Percentiles rank a stretch among this genome's conserved stretches.
These are phyloP conservation scores for Hamigera avellanea DNA, from an alignment of 495 filamentous ascomycete species.

Conservation along the genomic window DNA sequence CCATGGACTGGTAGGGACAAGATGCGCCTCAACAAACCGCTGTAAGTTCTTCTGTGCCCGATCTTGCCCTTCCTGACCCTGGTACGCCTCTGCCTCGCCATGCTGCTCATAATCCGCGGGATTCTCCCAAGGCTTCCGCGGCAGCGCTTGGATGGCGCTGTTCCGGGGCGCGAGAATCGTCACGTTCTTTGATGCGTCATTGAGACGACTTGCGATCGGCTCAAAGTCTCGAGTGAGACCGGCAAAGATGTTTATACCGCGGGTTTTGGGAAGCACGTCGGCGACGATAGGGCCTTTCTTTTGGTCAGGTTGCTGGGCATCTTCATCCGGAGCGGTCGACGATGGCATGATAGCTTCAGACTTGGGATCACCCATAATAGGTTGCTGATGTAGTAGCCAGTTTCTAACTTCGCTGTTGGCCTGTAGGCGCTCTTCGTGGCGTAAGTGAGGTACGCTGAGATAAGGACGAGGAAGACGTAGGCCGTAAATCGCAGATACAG, in stretches of 20 bases:
- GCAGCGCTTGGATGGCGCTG: conserved; percentile 62
- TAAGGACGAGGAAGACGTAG: conserved; percentile 8
- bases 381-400: conserved; percentile 19
- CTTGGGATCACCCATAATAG: conserved; percentile 19
- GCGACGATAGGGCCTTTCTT: conserved; percentile 47
- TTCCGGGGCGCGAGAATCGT: conserved; percentile 88
- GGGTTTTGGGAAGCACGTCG: conserved; percentile 76
- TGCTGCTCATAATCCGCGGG: conserved; percentile 63
- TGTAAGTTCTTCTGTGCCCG: conserved; percentile 68
- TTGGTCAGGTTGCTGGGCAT: conserved; percentile 3
- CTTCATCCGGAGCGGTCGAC: conserved; percentile 13
- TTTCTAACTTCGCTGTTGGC: conserved; percentile 5
- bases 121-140: conserved; percentile 91
- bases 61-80: conserved; percentile 66
- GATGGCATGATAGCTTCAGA: conserved; percentile 28
- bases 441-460: conserved; percentile 6
- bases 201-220: conserved; percentile 55
- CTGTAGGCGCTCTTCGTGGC: conserved; percentile 4
- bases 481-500: conserved; percentile 6
- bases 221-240: conserved; percentile 75
- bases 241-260: conserved; percentile 79
- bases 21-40: conserved; percentile 79
- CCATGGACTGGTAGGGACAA: conserved; percentile 73
- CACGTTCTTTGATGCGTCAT: conserved; percentile 57
- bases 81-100: conserved; percentile 63